Base-by-base conservation (phyloP, 2,329 filamentous ascomycete genomes). In the Moelleriella libera region DNA sequence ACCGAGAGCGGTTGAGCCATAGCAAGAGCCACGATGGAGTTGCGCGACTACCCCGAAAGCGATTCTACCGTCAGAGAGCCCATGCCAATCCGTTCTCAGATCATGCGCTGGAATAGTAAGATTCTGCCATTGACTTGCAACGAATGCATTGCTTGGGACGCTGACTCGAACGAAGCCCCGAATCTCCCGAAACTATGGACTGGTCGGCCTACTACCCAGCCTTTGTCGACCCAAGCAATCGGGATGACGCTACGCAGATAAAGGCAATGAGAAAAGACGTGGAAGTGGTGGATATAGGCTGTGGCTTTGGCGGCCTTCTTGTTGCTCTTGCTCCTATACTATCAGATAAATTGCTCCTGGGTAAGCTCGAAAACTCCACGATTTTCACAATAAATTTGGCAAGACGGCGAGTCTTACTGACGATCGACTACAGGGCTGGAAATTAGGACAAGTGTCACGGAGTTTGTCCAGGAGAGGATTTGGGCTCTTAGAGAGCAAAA, bases 51-150 rank as follows among this genome's bases (percentile, higher is more conserved):
- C 92, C 92, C 8, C 83, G 87, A 67, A 98, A 98, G 74, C 90
- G 85, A 69, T 95, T 92, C 69, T 98, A 95, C 65, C 80, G 92
- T 48, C 92, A 98, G 67, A 79, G 92, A 64, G 92, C 92, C 39
- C 92, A 98, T 68, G 92, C 92, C 52, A 98, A 98, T 69, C 89
- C 90, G 6, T 98, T 98, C 68, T 96, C 90, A 3, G 92, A 98
- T 60, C 92, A 98, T 70, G 72, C 78, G 49, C 72, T 98, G 61
- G 74, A 76, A 58, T 98, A 98, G 92, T 94, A 76, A 50, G 54
- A 41, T 7, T 41, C 40, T 21, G n/a, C 40, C 29, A 30, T 41
- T 2, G 14, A 41, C 9, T 41, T 11, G 11, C 11, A 14, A 41
- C 14, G 40, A n/a, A 7, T n/a, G n/a, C 40, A 11, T 3, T 31